Conservation (phyloP, 140 eudicot species). For the Oenanthe javanica region DNA sequence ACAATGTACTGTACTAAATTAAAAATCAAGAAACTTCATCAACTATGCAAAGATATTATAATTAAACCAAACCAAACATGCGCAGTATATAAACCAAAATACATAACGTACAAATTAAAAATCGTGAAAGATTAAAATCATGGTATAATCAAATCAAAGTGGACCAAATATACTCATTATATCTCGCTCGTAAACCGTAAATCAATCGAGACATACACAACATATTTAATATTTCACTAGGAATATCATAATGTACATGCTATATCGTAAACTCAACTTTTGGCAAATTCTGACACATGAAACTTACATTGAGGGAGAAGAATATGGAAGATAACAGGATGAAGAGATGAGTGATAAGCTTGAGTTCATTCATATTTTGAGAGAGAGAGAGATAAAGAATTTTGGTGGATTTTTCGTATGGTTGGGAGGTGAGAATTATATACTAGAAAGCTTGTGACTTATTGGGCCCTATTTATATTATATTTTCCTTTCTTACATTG, state of each 20-base stretch:
- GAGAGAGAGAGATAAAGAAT: constrained; percentile 1
- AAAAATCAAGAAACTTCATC: background rate
- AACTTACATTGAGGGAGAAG: constrained; percentile 37
- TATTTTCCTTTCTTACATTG: background rate
- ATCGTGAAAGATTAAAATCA: too few species aligned
- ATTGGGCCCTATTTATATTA: background rate
- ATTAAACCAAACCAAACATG: background rate
- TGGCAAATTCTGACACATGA: background rate
- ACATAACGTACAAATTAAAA: too few species aligned
- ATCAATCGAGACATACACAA: background rate
- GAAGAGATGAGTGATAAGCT: constrained; percentile 14
- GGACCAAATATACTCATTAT: background rate
- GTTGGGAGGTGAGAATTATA: constrained; percentile 3
- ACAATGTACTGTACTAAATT: background rate
- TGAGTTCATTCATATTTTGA: constrained; percentile 32
- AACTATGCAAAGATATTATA: background rate
- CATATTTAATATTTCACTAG: background rate
- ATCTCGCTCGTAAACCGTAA: background rate
- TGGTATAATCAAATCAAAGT: background rate
- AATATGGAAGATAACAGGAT: constrained; percentile 24
- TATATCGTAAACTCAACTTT: background rate
- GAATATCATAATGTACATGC: background rate
- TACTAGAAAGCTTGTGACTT: constrained; percentile 5
- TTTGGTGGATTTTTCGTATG: constrained; percentile 6
- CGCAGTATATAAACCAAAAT: background rate